Conservation (phyloP, 78 protist genomes). For the Salpingoeca rosetta region DNA sequence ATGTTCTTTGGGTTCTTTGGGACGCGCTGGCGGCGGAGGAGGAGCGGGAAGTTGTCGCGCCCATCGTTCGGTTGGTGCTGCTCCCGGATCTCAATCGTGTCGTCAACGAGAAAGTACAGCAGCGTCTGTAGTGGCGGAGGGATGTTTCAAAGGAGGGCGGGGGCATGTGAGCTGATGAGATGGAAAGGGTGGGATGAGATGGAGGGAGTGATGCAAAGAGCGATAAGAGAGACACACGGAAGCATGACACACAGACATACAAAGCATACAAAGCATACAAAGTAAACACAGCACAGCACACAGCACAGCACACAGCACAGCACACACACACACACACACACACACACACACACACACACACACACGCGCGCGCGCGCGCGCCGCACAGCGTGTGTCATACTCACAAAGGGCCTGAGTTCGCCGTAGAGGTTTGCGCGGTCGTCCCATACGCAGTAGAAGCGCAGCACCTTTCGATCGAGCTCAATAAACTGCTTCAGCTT, state of each 20-base stretch:
- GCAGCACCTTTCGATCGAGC: slow-evolving; percentile 20
- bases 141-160: background rate
- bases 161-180: background rate
- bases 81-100: slow-evolving; percentile 45
- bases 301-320: no score
- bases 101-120: slow-evolving; percentile 37
- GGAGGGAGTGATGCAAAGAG: background rate
- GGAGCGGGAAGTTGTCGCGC: slow-evolving; percentile 40
- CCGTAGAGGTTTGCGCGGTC: slow-evolving; percentile 16
- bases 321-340: no score
- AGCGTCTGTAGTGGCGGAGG: background rate
- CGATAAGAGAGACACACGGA: no score
- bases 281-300: background rate
- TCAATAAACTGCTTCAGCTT: slow-evolving; percentile 18
- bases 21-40: slow-evolving; percentile 30
- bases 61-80: slow-evolving; percentile 46
- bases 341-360: no score
- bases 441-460: slow-evolving; percentile 42
- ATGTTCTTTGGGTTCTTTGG: background rate
- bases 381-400: no score
- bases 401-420: slow-evolving; percentile 13
- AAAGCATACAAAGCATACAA: background rate
- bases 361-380: no score
- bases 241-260: no score
- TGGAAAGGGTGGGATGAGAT: background rate